Conservation (phyloP, 129 eudicot genomes). For the Pseudognaphalium luteoalbum region DNA sequence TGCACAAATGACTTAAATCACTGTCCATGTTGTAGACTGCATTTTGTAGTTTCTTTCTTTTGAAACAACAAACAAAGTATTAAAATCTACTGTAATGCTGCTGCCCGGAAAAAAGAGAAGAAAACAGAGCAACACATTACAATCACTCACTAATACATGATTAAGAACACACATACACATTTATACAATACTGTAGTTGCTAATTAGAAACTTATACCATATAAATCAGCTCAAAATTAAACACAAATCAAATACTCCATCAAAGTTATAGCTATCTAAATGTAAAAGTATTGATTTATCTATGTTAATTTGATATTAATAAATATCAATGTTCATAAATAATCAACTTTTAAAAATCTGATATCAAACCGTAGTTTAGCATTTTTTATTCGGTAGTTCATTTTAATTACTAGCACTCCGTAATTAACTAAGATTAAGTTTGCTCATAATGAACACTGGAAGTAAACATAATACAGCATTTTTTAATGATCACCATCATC, state of each 20-base stretch:
- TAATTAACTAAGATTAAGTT: no score
- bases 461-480: no score
- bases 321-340: no score
- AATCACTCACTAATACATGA: not conserved
- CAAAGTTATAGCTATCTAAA: no score
- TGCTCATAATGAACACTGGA: no score
- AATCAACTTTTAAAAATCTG: not conserved
- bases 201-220: not conserved
- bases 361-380: slow-evolving; percentile 10
- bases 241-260: not conserved
- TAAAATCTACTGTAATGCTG: no score
- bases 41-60: not conserved
- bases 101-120: no score
- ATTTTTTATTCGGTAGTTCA: not conserved
- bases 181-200: not conserved
- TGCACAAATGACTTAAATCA: slow-evolving; percentile 8
- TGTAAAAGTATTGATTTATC: not conserved
- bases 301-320: no score
- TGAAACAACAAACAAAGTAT: not conserved
- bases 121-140: no score
- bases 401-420: no score
- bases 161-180: not conserved
- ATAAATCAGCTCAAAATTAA: slow-evolving; percentile 18
- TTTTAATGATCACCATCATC: no score
- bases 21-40: not conserved